Evolutionary conservation across 371 early-diverging fungal genomes (phyloP).

Genomic region (Circinella minor): DNA sequence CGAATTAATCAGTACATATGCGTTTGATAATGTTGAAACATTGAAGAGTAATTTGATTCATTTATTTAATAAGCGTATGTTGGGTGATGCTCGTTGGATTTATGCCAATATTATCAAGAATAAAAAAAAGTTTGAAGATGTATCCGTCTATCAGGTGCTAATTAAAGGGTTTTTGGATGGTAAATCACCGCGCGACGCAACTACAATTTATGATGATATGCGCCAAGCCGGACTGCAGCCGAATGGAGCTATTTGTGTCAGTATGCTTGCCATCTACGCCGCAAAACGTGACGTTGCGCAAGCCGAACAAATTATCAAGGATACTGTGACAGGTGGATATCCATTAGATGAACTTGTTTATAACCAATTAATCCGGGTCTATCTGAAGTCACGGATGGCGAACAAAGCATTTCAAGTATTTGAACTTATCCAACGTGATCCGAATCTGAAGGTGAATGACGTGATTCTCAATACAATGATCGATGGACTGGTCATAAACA

Average conservation of each 20-base stretch:
- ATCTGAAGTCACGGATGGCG: constrained; percentile 34
- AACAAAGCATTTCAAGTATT: constrained; percentile 41
- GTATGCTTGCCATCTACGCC: constrained; percentile 41
- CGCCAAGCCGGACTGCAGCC: constrained; percentile 26
- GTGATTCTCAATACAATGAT: constrained; percentile 50
- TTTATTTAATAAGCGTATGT: constrained; percentile 27
- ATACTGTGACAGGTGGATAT: constrained; percentile 32
- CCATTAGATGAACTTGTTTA: constrained; percentile 35
- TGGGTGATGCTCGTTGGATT: constrained; percentile 29
- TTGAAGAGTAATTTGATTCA: constrained; percentile 40
- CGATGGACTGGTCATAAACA: constrained; percentile 48
- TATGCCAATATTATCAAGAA: constrained; percentile 22
- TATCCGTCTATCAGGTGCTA: constrained; percentile 39
- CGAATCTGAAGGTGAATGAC: constrained; percentile 34
- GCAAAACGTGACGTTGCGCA: constrained; percentile 29
- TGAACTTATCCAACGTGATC: constrained; percentile 37
- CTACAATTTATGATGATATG: constrained; percentile 40
- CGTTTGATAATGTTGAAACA: constrained; percentile 23
- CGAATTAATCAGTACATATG: constrained; percentile 30
- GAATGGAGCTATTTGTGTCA: constrained; percentile 30
- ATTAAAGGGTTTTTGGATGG: constrained; percentile 41
- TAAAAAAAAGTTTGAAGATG: constrained; percentile 16
- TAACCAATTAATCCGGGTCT: constrained; percentile 49
- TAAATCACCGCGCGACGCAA: constrained; percentile 30
- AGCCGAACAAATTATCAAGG: constrained; percentile 37